Percentiles rank a stretch among this genome's conserved stretches.
phyloP scores from a whole-genome alignment of 768 basidiomycete species.

The Lactarius sp. region DNA sequence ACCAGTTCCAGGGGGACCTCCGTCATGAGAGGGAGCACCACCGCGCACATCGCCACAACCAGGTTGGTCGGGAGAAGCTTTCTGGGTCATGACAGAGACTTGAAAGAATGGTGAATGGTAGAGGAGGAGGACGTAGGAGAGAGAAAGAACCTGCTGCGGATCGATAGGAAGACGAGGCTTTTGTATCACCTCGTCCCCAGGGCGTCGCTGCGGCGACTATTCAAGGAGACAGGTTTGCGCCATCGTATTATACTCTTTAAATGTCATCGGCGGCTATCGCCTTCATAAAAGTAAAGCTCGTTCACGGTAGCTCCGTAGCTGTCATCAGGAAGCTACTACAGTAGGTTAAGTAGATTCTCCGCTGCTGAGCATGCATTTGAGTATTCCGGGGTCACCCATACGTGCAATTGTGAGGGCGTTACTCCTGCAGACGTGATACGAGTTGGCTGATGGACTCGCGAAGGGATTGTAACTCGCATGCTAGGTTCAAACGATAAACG shows the following conservation, averaged over 20 bases:
- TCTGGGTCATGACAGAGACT: not conserved
- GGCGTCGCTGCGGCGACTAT: not conserved
- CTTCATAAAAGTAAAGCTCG: no score
- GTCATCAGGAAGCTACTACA: not conserved
- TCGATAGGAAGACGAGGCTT: not conserved
- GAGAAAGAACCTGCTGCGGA: not conserved
- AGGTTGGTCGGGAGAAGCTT: not conserved
- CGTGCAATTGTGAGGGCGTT: not conserved
- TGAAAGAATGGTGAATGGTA: not conserved
- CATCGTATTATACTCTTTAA: not conserved
- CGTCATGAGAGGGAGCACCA: constrained; percentile 20
- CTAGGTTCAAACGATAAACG: no score
- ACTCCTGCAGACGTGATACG: no score
- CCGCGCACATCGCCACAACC: no score
- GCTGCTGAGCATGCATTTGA: not conserved
- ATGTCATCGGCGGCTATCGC: not conserved
- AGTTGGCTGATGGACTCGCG: no score
- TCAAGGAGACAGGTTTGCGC: not conserved
- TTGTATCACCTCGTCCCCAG: not conserved
- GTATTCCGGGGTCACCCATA: not conserved
- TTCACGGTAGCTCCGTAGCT: no score
- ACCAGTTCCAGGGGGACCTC: constrained; percentile 28
- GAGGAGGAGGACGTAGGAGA: not conserved
- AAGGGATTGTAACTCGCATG: no score
- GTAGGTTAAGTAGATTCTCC: not conserved